Conservation (phyloP, 2,329 filamentous ascomycete species). For the Colletotrichum caudatum region DNA sequence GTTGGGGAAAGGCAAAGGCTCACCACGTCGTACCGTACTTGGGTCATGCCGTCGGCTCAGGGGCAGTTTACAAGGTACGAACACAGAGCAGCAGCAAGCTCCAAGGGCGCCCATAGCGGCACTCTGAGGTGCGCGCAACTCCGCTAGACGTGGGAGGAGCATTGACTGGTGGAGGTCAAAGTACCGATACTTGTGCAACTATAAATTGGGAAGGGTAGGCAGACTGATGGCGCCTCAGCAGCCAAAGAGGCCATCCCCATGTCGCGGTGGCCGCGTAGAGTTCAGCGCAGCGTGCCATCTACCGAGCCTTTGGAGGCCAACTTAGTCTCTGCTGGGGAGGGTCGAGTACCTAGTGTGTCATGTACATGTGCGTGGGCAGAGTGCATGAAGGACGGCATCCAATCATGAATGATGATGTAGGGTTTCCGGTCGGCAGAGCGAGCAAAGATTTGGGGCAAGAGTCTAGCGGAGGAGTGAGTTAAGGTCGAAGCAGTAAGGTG, state of each 20-base stretch:
- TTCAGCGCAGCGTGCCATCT: constrained; percentile 34
- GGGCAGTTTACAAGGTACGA: constrained; percentile 1
- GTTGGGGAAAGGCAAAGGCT: constrained; percentile 10
- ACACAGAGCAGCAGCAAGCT: not conserved
- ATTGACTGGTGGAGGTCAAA: constrained; percentile 17
- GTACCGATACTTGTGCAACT: constrained; percentile 38
- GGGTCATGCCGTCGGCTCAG: constrained; percentile 21
- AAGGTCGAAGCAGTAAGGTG: constrained; percentile 4
- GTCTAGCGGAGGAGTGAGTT: constrained; percentile 4
- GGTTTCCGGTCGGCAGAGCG: constrained; percentile 3
- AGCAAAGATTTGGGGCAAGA: constrained; percentile 13
- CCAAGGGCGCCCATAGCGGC: constrained; percentile 27
- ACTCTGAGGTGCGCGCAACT: constrained; percentile 28
- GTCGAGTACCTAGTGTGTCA: not conserved
- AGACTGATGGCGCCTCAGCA: constrained; percentile 36
- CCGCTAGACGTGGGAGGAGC: constrained; percentile 14
- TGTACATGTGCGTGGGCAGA: constrained; percentile 6
- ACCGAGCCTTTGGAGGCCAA: constrained; percentile 27
- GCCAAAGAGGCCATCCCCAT: constrained; percentile 22
- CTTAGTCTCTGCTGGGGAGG: constrained; percentile 24
- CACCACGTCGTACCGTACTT: constrained; percentile 15
- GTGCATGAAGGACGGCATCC: constrained; percentile 2
- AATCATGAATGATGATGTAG: constrained; percentile 2
- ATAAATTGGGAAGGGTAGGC: constrained; percentile 16
- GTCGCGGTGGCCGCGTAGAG: constrained; percentile 21